Base-by-base conservation (phyloP, 2,329 filamentous ascomycete species). In the Botrytis sinoallii region DNA sequence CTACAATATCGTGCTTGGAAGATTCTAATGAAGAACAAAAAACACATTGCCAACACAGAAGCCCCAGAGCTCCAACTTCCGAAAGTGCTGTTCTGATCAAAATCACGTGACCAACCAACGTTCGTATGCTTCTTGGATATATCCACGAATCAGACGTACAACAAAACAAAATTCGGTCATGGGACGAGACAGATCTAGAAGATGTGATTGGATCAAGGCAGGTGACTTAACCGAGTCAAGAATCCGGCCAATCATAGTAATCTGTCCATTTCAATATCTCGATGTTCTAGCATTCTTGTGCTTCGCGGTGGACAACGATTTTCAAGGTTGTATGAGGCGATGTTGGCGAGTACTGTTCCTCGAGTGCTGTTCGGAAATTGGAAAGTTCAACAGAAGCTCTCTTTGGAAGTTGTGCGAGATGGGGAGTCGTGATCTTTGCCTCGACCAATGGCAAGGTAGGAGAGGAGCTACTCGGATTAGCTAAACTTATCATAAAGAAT, bases 1-100 rank as follows among this genome's bases (percentile, higher is more conserved):
- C 16, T 16, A 16, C 1, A 16, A 3, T n/a, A 0, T 6, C 12
- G 1, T 29, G 3, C 25, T 8, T n/a, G 12, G 3, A 29, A 1
- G 1, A 16, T 55, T 3, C 5, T 16, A 55, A 29, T n/a, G 3
- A 2, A 25, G 25, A 55, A 14, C 9, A 18, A 8, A 14, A n/a
- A 55, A 14, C 6, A 25, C 25, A 55, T 55, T 55, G 2, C 25
- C n/a, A n/a, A n/a, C 3, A 3, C 25, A 6, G 25, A 3, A 55
- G 16, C 12, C 4, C 10, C 5, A 16, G 48, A 55, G 25, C 12
- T 16, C 12, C 12, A 16, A 55, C 22, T 55, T 55, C 48, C 10
- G 3, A 55, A n/a, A 52, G 25, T 7, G 25, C n/a, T 1, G 52
- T 55, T 29, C 12, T 3, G 25, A 4, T 8, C 7, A 14, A 1